Conservation (phyloP, 164 flowering plant genomes). For the Annona cherimola region DNA sequence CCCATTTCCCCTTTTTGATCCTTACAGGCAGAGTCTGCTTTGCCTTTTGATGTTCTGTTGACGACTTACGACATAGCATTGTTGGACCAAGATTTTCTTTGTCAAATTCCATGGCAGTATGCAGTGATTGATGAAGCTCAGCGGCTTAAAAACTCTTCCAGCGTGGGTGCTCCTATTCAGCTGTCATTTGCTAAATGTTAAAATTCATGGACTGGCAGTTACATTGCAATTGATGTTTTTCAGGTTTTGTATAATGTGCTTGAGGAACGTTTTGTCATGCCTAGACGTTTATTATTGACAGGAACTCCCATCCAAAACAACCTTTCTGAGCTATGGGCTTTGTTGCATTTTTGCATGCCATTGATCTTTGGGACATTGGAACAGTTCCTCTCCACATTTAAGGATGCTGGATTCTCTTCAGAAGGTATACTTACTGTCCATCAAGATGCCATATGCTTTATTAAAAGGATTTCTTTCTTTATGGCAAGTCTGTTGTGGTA, state of each 20-base stretch:
- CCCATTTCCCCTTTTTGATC: neutral
- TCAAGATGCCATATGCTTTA: too few species aligned
- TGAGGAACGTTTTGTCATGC: constrained; percentile 61
- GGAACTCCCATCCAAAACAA: constrained; percentile 98
- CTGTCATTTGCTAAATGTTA: neutral
- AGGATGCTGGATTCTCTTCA: constrained; percentile 55
- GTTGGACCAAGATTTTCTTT: constrained; percentile 87
- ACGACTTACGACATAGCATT: constrained; percentile 87
- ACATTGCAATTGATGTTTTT: constrained; percentile 6
- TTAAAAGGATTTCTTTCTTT: too few species aligned
- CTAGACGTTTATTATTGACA: constrained; percentile 81
- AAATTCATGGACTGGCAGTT: neutral
- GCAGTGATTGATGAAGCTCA: constrained; percentile 94
- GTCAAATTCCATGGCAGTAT: constrained; percentile 84
- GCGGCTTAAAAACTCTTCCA: constrained; percentile 88
- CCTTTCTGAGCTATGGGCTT: constrained; percentile 91
- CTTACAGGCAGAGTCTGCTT: constrained; percentile 35
- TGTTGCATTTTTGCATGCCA: constrained; percentile 97
- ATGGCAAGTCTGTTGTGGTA: neutral
- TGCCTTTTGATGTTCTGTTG: constrained; percentile 79
- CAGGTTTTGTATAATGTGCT: constrained; percentile 85
- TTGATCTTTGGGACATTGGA: constrained; percentile 68
- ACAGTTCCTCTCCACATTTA: constrained; percentile 63
- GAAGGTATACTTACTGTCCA: constrained; percentile 29
- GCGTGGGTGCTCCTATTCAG: constrained; percentile 41